Evolutionary conservation across 306 rosid genomes (phyloP).

Genomic region (Coriaria nepalensis): DNA sequence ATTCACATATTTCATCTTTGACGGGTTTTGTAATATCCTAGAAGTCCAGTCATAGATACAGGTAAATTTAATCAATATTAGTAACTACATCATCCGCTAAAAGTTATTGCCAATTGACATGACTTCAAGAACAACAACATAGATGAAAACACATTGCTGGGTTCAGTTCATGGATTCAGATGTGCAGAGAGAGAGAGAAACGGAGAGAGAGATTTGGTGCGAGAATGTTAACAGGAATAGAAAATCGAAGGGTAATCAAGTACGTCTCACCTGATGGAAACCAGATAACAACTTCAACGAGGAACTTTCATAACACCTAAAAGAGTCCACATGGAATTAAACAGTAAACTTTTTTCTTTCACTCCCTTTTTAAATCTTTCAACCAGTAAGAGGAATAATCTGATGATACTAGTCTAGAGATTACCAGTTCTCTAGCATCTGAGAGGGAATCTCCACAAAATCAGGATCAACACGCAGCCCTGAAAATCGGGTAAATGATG

Average conservation of each 20-base stretch:
- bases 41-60: no score
- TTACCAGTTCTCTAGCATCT: slow-evolving; percentile 79
- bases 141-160: no score
- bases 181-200: no score
- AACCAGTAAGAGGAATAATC: slow-evolving; percentile 15
- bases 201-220: neutral
- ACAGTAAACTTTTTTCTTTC: slow-evolving; percentile 12
- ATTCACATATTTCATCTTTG: slow-evolving; percentile 58
- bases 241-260: neutral
- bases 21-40: slow-evolving; percentile 90
- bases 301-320: slow-evolving; percentile 74
- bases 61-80: no score
- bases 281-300: slow-evolving; percentile 88
- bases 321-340: slow-evolving; percentile 14
- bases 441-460: slow-evolving; percentile 88
- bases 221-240: neutral
- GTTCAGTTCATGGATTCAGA: no score
- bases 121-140: no score
- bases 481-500: slow-evolving; percentile 71
- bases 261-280: slow-evolving; percentile 70
- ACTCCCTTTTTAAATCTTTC: no score
- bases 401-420: no score
- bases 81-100: no score
- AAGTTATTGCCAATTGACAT: no score
- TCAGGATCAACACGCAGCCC: slow-evolving; percentile 91